phyloP scores from a whole-genome alignment of 768 basidiomycete genomes.

The Mycena albidolilacea region DNA sequence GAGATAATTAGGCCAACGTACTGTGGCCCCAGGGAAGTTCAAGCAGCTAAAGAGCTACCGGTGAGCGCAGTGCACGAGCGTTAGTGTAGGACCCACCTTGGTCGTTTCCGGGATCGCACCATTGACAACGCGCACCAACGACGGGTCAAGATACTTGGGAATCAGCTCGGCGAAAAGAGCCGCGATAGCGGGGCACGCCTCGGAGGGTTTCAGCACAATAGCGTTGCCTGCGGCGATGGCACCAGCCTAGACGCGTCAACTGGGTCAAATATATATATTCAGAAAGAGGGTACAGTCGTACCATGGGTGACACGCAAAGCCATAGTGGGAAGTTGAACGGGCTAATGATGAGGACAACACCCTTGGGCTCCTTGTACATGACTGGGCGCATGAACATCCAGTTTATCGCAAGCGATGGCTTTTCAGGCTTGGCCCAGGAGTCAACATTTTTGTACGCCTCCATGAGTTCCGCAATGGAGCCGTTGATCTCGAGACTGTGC shows the following conservation, averaged over 20 bases:
- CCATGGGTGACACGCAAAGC: conserved; percentile 71
- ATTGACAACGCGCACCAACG: conserved; percentile 76
- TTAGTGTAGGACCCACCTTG: conserved; percentile 50
- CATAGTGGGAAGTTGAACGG: conserved; percentile 86
- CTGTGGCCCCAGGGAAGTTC: conserved; percentile 78
- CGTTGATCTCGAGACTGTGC: conserved; percentile 72
- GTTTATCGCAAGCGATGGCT: conserved; percentile 67
- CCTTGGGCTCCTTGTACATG: conserved; percentile 84
- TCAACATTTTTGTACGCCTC: conserved; percentile 74
- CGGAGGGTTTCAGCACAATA: conserved; percentile 83
- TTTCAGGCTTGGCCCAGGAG: conserved; percentile 81
- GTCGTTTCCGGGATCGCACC: conserved; percentile 78
- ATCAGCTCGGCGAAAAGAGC: conserved; percentile 76
- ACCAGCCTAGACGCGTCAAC: conserved; percentile 56
- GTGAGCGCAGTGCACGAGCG: neutral
- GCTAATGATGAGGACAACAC: conserved; percentile 76
- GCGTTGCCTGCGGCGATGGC: conserved; percentile 88
- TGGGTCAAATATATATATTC: neutral
- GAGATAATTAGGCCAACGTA: conserved; percentile 42
- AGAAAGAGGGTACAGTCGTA: conserved; percentile 45
- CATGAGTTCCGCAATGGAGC: conserved; percentile 66
- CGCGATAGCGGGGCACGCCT: conserved; percentile 70
- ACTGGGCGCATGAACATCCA: conserved; percentile 73
- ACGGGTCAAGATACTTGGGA: conserved; percentile 81
- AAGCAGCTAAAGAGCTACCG: conserved; percentile 64